Evolutionary conservation across 139 green algal genomes (phyloP).

Genomic region (Closterium sp.): DNA sequence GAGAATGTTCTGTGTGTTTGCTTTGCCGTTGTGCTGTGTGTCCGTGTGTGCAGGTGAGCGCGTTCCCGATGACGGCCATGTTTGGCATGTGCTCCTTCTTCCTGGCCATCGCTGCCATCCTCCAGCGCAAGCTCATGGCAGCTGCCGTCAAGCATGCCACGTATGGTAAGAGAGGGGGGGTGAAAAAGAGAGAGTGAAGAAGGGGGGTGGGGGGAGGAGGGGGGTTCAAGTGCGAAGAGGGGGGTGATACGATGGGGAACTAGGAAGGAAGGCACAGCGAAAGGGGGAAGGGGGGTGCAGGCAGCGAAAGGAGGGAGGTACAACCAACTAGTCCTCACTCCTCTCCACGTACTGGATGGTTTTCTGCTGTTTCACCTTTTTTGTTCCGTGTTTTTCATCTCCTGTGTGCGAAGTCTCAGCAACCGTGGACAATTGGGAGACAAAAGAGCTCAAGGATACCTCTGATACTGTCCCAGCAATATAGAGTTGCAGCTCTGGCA

Average conservation of each 20-base stretch:
- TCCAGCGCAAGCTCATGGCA: slow-evolving; percentile 29
- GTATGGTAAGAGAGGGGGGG: background rate
- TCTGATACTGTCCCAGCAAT: background rate
- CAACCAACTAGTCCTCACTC: too few relatives aligned
- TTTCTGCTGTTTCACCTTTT: background rate
- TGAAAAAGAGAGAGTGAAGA: background rate
- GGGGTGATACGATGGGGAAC: too few relatives aligned
- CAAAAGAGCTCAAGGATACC: background rate
- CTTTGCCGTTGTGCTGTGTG: background rate
- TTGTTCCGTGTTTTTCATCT: background rate
- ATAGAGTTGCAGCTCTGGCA: background rate
- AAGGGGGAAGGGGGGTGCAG: too few relatives aligned
- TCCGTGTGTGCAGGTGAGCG: slow-evolving; percentile 50
- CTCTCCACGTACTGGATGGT: background rate
- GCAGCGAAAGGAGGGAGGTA: too few relatives aligned
- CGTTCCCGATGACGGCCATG: slow-evolving; percentile 81
- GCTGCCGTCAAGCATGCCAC: background rate
- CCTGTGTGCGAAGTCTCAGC: background rate
- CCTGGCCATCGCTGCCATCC: slow-evolving; percentile 56
- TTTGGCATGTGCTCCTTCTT: slow-evolving; percentile 91
- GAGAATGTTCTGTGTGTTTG: background rate
- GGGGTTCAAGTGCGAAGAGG: too few relatives aligned
- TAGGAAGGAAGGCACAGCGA: too few relatives aligned
- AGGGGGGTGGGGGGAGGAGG: background rate
- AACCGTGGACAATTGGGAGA: background rate